These are phyloP conservation scores for Parachaetomium inaequale DNA, from an alignment of 495 filamentous ascomycete genomes.

Conservation along the genomic window DNA sequence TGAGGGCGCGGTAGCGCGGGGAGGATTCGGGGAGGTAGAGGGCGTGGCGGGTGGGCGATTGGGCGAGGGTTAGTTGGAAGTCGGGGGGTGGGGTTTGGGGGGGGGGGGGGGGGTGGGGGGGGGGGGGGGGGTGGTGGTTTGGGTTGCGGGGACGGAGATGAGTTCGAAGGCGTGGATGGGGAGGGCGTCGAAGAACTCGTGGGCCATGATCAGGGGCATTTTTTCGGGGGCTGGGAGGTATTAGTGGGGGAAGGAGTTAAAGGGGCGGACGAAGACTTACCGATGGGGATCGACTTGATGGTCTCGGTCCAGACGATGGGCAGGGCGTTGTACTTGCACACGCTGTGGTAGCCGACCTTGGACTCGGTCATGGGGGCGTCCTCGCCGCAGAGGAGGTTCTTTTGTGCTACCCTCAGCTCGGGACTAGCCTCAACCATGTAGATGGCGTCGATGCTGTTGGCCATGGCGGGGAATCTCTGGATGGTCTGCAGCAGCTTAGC, in stretches of 20 bases:
- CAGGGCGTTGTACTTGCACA: conserved; percentile 65
- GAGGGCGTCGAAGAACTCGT: conserved; percentile 99
- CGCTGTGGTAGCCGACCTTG: conserved; percentile 70
- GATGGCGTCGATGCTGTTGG: conserved; percentile 71
- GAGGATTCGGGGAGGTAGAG: conserved; percentile 83
- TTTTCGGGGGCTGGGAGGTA: conserved; percentile 50
- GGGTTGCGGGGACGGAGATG: conserved; percentile 47
- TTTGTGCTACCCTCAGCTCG: conserved; percentile 70
- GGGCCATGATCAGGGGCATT: conserved; percentile 88
- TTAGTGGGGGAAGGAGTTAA: background rate
- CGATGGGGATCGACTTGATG: conserved; percentile 71
- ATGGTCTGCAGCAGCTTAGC: conserved; percentile 58
- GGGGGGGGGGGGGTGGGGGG: conserved; percentile 41
- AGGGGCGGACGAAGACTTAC: conserved; percentile 19
- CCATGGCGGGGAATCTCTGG: conserved; percentile 72
- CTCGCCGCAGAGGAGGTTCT: conserved; percentile 76
- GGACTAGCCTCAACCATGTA: conserved; percentile 90
- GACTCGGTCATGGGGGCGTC: conserved; percentile 62
- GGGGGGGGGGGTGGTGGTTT: conserved; percentile 40
- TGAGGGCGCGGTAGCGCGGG: conserved; percentile 71
- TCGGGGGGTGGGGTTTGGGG: conserved; percentile 56
- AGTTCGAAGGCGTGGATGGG: conserved; percentile 94
- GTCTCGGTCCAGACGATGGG: conserved; percentile 90
- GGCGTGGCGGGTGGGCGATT: conserved; percentile 71
- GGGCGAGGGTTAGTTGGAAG: conserved; percentile 77